phyloP scores from a whole-genome alignment of 176 grass and related monocot species.

The Oryza punctata region DNA sequence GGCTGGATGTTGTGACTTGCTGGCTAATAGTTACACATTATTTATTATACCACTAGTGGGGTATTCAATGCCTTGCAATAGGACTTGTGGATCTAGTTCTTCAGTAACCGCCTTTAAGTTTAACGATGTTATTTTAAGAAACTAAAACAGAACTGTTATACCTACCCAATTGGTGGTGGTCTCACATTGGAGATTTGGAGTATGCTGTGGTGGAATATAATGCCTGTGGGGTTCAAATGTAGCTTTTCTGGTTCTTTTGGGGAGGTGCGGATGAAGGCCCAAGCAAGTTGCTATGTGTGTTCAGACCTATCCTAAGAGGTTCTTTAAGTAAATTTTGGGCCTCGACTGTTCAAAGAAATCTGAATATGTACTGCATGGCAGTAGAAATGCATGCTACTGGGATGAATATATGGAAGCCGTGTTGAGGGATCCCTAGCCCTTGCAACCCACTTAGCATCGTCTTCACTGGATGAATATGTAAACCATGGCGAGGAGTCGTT shows the following conservation, averaged over 20 bases:
- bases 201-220: not conserved
- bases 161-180: not conserved
- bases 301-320: not conserved
- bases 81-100: not conserved
- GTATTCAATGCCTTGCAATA: not conserved
- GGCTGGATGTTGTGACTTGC: not conserved
- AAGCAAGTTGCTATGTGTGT: not conserved
- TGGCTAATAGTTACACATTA: not conserved
- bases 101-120: not conserved
- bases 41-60: not conserved
- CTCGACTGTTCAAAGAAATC: not conserved
- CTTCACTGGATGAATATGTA: no score
- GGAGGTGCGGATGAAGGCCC: not conserved
- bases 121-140: constrained; percentile 8
- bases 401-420: constrained; percentile 17
- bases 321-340: no score
- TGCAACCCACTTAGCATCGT: no score
- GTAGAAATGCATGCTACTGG: not conserved
- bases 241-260: not conserved
- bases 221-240: no score
- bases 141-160: not conserved
- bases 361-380: not conserved
- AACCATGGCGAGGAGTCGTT: not conserved
- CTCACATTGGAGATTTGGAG: not conserved
- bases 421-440: no score